Base-by-base conservation (phyloP, 192 early-diverging fungal genomes). In the Phlyctochytrium planicorne region DNA sequence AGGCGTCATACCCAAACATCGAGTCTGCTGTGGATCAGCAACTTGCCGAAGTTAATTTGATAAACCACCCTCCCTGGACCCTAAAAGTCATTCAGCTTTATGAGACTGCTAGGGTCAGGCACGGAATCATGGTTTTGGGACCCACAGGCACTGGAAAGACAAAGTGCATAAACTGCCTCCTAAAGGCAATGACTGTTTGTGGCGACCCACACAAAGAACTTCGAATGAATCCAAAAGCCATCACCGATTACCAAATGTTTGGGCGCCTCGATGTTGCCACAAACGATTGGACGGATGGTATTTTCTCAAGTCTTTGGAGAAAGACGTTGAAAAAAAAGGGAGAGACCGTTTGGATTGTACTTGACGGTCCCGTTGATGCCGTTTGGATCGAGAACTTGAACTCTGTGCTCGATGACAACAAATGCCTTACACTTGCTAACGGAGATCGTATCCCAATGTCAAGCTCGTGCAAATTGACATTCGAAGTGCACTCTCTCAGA, bases 261-360 rank as follows among this genome's bases (percentile, higher is more conserved):
- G 86, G 86, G 30, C 68, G 80, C 34, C 67, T 87, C 50, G 86
- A 87, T 70, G 86, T 87, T 31, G 81, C 86, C 2, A 87, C 86
- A 35, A 87, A 87, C 62, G 86, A 87, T 57, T 87, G 86, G 86
- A 87, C 86, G 16, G 86, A 87, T 69, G 86, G 86, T 34, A 87
- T 87, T 53, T 87, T 87, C 76, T 87, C 84, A 1, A 82, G 83
- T 23, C 65, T 87, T 27, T 87, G 86, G 86, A 40, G 86, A 68
- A 87, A 87, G 68, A 84, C 86, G 1, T 60, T 87, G 30, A 87
- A 87, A 65, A 81, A 78, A 36, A 84, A 87, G 61, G 86, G 86
- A 16, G 71, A 80, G 47, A 80, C 72, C 2, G 73, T 87, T 32
- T 87, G 86, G 86, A 87, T 87, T 52, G 75, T 84, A 32, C 73